A percentile compares a stretch with the other conserved stretches of the same genome.
Evolutionary conservation across 2,329 filamentous ascomycete genomes (phyloP).

Genomic region (Rutstroemia sp.): DNA sequence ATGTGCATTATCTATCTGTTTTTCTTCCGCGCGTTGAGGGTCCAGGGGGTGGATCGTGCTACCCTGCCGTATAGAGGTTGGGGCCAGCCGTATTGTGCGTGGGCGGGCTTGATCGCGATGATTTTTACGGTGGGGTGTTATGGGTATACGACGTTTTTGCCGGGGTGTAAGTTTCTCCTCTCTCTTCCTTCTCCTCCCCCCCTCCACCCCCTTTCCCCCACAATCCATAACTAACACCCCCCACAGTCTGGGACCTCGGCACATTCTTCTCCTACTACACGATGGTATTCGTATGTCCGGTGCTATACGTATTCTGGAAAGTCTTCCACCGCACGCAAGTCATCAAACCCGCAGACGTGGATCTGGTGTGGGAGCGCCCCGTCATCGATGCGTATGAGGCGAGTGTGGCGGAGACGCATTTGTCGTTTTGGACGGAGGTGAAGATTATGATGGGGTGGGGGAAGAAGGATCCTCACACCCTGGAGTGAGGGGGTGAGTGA

Average conservation of each 20-base stretch:
- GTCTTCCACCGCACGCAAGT: slow-evolving; percentile 52
- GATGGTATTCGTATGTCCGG: slow-evolving; percentile 51
- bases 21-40: slow-evolving; percentile 61
- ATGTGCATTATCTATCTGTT: slow-evolving; percentile 63
- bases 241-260: slow-evolving; percentile 40
- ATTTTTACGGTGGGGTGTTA: slow-evolving; percentile 64
- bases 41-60: slow-evolving; percentile 58
- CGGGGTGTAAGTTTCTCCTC: slow-evolving; percentile 31
- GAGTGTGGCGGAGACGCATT: slow-evolving; percentile 11
- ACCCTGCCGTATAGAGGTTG: slow-evolving; percentile 55
- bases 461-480: slow-evolving; percentile 11
- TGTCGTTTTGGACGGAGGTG: slow-evolving; percentile 19
- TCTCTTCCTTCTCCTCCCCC: neutral
- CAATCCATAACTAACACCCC: neutral
- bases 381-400: slow-evolving; percentile 24
- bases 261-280: slow-evolving; percentile 65
- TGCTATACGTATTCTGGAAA: slow-evolving; percentile 65
- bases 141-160: slow-evolving; percentile 68
- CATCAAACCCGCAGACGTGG: slow-evolving; percentile 41
- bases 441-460: slow-evolving; percentile 17
- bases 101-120: slow-evolving; percentile 49
- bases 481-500: neutral
- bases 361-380: slow-evolving; percentile 35
- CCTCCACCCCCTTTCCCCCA: neutral
- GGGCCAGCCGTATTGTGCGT: slow-evolving; percentile 60